phyloP scores from a whole-genome alignment of 2,329 filamentous ascomycete genomes.

The Trichoderma sp. region DNA sequence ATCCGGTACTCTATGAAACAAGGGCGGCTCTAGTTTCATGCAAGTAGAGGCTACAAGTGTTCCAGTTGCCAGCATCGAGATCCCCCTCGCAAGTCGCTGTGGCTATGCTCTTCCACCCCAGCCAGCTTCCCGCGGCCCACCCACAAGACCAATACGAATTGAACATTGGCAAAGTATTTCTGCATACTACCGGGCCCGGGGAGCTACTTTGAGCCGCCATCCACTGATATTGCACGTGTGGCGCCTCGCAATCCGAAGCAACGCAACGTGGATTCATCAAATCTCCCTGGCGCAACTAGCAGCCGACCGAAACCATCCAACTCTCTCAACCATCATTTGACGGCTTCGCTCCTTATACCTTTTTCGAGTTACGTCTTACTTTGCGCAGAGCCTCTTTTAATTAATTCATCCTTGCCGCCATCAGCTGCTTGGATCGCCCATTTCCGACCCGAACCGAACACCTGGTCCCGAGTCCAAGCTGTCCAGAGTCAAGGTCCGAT shows the following conservation, averaged over 20 bases:
- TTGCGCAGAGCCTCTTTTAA: conserved; percentile 5
- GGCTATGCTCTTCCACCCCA: not conserved
- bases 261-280: conserved; percentile 20
- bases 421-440: conserved; percentile 2
- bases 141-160: not conserved
- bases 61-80: not conserved
- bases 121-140: not conserved
- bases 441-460: conserved; percentile 3
- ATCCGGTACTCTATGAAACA: not conserved
- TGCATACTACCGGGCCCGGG: not conserved
- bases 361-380: conserved; percentile 18
- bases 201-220: not conserved
- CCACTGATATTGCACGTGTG: conserved; percentile 7
- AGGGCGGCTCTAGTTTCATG: not conserved
- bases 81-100: not conserved
- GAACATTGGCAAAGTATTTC: not conserved
- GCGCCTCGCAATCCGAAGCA: conserved; percentile 7
- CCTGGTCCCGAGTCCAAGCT: not conserved
- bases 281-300: conserved; percentile 7
- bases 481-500: not conserved
- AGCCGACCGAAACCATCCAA: conserved; percentile 8
- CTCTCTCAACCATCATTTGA: conserved; percentile 5
- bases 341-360: conserved; percentile 18
- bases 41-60: not conserved
- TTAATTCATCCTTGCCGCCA: conserved; percentile 11